phyloP scores from a whole-genome alignment of 2,329 filamentous ascomycete species.

The Calonectria hawksworthii region DNA sequence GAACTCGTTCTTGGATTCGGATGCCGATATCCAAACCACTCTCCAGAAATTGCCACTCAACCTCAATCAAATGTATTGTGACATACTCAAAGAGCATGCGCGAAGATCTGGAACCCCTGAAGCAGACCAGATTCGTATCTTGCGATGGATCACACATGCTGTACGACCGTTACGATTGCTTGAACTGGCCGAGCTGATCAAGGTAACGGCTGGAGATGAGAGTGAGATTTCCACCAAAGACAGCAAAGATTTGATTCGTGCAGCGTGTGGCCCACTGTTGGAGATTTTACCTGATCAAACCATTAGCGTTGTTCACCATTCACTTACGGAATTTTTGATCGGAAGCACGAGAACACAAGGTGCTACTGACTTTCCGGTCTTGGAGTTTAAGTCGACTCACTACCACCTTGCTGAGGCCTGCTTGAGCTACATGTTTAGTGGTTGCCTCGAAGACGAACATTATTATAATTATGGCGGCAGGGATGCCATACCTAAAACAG shows the following conservation, averaged over 20 bases:
- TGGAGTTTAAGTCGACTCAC: not conserved
- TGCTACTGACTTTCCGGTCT: not conserved
- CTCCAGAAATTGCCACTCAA: conserved; percentile 11
- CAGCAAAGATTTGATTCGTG: conserved; percentile 15
- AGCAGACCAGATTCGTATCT: conserved; percentile 2
- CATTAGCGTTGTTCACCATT: conserved; percentile 34
- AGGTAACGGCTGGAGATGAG: not conserved
- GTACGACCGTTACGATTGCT: conserved; percentile 30
- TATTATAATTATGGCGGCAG: not conserved
- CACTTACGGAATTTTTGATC: conserved; percentile 30
- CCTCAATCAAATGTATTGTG: conserved; percentile 27
- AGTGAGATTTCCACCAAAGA: not conserved
- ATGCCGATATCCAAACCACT: not conserved
- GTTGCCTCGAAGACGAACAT: not conserved
- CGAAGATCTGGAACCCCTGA: conserved; percentile 7
- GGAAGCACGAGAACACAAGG: conserved; percentile 1
- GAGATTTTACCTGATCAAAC: conserved; percentile 34
- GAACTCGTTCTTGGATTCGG: conserved; percentile 17
- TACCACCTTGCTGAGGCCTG: not conserved
- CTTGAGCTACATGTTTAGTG: not conserved
- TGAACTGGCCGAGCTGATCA: conserved; percentile 31
- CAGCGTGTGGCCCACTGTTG: conserved; percentile 21
- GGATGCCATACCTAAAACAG: not conserved
- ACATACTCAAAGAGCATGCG: conserved; percentile 25
- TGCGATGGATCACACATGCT: conserved; percentile 28